Conservation (phyloP, 768 basidiomycete species). For the Boletus tomentosulus region DNA sequence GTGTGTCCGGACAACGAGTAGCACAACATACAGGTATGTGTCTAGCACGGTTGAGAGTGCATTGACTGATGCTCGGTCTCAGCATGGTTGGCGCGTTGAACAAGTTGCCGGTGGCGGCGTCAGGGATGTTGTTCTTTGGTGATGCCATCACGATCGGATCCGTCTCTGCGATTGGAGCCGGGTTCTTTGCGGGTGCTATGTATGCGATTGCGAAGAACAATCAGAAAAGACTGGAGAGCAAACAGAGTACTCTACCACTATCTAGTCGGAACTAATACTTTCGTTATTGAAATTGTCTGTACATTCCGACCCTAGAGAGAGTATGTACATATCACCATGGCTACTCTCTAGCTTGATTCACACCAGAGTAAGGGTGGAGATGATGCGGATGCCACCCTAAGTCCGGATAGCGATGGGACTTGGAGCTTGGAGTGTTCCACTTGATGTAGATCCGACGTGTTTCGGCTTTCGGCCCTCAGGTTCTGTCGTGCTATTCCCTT, state of each 20-base stretch:
- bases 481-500: background rate
- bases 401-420: slow-evolving; percentile 17
- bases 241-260: slow-evolving; percentile 63
- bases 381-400: slow-evolving; percentile 34
- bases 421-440: too few relatives aligned
- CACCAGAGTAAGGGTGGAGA: slow-evolving; percentile 1
- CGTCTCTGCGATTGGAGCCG: slow-evolving; percentile 80
- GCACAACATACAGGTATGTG: slow-evolving; percentile 92
- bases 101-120: slow-evolving; percentile 96
- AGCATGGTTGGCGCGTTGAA: slow-evolving; percentile 98
- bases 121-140: slow-evolving; percentile 97
- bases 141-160: slow-evolving; percentile 86
- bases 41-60: background rate
- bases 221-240: slow-evolving; percentile 73
- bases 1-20: slow-evolving; percentile 94
- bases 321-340: too few relatives aligned
- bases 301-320: background rate
- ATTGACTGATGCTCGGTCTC: slow-evolving; percentile 9
- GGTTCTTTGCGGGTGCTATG: slow-evolving; percentile 87
- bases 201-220: slow-evolving; percentile 95
- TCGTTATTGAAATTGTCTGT: background rate
- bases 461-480: background rate
- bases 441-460: background rate
- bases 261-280: slow-evolving; percentile 43
- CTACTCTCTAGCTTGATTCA: too few relatives aligned